Evolutionary conservation across 257 asterid genomes (phyloP).

Genomic region (Fraxinus excelsior): DNA sequence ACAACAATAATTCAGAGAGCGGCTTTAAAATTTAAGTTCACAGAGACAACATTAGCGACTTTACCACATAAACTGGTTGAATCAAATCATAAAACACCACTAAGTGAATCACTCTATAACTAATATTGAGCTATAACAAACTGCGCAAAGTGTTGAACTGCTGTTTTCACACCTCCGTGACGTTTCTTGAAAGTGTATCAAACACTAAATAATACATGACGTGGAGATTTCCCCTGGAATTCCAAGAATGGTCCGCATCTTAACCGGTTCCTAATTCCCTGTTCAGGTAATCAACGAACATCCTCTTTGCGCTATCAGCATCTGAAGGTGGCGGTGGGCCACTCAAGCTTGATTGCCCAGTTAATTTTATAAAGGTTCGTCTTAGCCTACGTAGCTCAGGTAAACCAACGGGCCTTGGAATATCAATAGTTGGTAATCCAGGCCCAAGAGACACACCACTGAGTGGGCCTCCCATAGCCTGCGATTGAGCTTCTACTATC

Average conservation of each 20-base stretch:
- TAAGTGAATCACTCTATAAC: neutral
- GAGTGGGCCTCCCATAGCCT: constrained; percentile 73
- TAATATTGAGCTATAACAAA: neutral
- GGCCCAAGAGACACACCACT: constrained; percentile 64
- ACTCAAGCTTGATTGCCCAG: constrained; percentile 90
- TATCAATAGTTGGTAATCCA: constrained; percentile 62
- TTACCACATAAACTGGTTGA: neutral
- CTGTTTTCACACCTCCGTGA: neutral
- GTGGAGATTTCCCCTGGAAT: neutral
- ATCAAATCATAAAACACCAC: neutral
- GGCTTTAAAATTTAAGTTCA: constrained; percentile 2
- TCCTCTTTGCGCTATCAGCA: constrained; percentile 82
- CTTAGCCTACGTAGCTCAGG: constrained; percentile 88
- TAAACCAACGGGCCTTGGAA: constrained; percentile 70
- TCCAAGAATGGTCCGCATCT: neutral
- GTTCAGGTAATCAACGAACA: constrained; percentile 96
- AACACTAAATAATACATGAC: neutral
- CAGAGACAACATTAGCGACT: neutral
- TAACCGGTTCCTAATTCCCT: constrained; percentile 65
- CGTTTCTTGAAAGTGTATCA: neutral
- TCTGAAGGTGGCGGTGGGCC: constrained; percentile 94
- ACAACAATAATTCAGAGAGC: neutral
- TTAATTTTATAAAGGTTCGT: constrained; percentile 76
- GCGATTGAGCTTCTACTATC: constrained; percentile 83
- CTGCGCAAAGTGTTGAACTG: too few species aligned